Evolutionary conservation across 139 green algal species (phyloP), one percentile per base, ranked within the genome.

Genomic region (Closterium sp.): DNA sequence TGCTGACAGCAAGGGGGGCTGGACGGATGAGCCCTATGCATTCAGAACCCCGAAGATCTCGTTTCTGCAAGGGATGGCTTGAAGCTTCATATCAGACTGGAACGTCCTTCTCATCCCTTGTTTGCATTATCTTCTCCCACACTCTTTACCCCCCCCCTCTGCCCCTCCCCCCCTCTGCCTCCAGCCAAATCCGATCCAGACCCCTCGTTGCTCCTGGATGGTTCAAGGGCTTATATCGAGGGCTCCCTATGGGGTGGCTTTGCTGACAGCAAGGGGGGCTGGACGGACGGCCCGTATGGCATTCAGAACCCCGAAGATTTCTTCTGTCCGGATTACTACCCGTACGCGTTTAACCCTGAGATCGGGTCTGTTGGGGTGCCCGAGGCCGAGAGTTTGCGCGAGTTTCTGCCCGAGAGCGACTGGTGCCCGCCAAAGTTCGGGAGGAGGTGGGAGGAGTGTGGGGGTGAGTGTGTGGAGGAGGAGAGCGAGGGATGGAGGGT

Each of bases 261-360:
- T 43, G 93, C 66, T 6, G 84, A 94, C 28, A 93, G 93, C 76
- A 83, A 85, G 10, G 93, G 93, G 3, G 91, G 32, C 34, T 95
- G 76, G 33, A 84, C 34, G 28, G 93, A 95, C 87, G 93, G 93
- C 25, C 93, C 93, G 1, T 95, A 95, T 55, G 84, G 55, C 21
- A 95, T 95, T 32, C 91, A 94, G 87, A 34, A 95, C 23, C 91
- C 92, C 32, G 34, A 88, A 30, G 33, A 86, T 38, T 95, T 91
- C 84, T 95, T 93, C 64, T n/a, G 33, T 2, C 28, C 38, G 7
- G 89, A 86, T 55, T 95, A 93, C 69, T 95, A 95, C 87, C 23
- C 64, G 31, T 95, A 91, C 38, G 93, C 33, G 10, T 95, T 95
- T 64, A 95, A 95, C 66, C 93, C 93, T 5, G 93, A 95, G 90